Base-by-base conservation (phyloP, 257 asterid genomes). In the Hygrophila difformis region DNA sequence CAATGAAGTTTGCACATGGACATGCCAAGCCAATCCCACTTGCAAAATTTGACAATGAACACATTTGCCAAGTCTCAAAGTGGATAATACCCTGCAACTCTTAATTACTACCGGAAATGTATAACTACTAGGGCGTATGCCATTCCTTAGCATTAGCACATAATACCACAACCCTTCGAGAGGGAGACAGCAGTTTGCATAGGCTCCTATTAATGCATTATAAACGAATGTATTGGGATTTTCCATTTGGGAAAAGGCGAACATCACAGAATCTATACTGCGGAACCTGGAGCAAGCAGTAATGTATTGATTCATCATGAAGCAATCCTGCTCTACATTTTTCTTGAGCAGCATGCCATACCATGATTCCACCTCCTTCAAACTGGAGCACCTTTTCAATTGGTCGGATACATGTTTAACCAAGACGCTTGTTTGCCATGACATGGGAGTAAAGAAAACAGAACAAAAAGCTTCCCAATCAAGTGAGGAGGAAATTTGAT, bases 231-330 rank as follows among this genome's bases (percentile, higher is more conserved):
- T 65, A 55, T 73, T 73, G 37, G 91, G 91, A 56, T 61, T 35
- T 5, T 63, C 56, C 48, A 66, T 31, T 21, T 56, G 77, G 49
- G 72, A 12, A 60, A 81, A 81, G 39, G 82, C 70, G 20, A 61
- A 57, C 47, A 49, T 8, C 4, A 92, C 79, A 46, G 71, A 70
- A 52, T 76, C 63, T 6, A 64, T 40, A 29, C 23, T 14, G 48
- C 49, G 62, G 41, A 70, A 29, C 12, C 23, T 57, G 75, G 93
- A 69, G 64, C 81, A 84, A 20, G 85, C 72, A 12, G 78, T 59
- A 39, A 85, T 72, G 64, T 67, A 81, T 49, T 82, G 88, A 51
- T 85, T 85, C 52, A 74, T 55, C 68, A 77, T 46, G 65, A 86
- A 79, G 54, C 85, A 79, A 60, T 85, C 87, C 68, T 74, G 77